phyloP scores from a whole-genome alignment of 768 basidiomycete species.

The Omphalotus guepiniiformis region DNA sequence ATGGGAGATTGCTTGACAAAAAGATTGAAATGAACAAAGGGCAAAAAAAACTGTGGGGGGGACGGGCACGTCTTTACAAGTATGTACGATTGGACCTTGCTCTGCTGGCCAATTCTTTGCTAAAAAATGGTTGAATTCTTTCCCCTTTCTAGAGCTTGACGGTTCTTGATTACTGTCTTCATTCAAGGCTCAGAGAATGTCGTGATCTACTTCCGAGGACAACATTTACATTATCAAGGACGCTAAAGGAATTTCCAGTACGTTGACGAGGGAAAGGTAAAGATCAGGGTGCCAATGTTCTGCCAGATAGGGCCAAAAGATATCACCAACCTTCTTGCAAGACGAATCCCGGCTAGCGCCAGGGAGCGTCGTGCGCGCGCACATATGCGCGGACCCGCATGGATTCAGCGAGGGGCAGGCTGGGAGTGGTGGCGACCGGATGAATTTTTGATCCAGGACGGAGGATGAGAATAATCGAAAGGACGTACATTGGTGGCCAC shows the following conservation, averaged over 20 bases:
- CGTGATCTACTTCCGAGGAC: constrained; percentile 95
- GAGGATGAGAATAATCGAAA: constrained; percentile 47
- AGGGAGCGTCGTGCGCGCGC: constrained; percentile 83
- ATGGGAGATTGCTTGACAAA: constrained; percentile 99
- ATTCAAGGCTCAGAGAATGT: constrained; percentile 98
- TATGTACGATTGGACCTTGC: constrained; percentile 80
- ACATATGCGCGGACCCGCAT: constrained; percentile 93
- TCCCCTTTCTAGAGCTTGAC: constrained; percentile 64
- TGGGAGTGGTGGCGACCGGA: constrained; percentile 35
- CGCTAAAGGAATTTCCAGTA: constrained; percentile 98
- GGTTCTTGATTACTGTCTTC: constrained; percentile 91
- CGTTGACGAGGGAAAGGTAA: constrained; percentile 91
- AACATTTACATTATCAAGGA: constrained; percentile 98
- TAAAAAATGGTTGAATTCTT: not conserved
- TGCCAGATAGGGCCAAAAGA: constrained; percentile 98
- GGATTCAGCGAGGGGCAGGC: constrained; percentile 62
- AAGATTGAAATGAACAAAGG: constrained; percentile 97
- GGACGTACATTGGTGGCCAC: constrained; percentile 8
- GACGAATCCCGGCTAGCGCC: constrained; percentile 82
- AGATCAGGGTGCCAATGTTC: constrained; percentile 97
- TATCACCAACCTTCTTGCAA: constrained; percentile 87
- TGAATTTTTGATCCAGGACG: too few relatives aligned
- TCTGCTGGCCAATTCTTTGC: not conserved
- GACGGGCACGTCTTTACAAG: too few relatives aligned
- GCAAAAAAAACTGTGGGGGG: constrained; percentile 99